Conservation (phyloP, 2,329 filamentous ascomycete genomes). For the Pseudogymnoascus destructans region DNA sequence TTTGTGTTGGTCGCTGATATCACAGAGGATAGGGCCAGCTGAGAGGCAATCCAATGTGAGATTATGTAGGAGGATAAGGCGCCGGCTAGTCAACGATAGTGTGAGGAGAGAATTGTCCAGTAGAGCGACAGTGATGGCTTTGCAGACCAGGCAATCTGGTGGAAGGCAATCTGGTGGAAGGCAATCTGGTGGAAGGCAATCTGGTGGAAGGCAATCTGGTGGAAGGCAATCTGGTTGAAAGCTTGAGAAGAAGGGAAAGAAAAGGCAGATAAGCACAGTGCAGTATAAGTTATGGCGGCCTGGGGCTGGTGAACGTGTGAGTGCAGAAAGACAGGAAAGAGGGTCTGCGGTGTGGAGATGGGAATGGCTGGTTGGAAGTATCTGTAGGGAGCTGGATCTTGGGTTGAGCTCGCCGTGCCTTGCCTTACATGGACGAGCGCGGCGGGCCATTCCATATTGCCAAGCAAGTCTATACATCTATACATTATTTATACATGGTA, state of each 20-base stretch:
- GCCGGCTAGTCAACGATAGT: background rate
- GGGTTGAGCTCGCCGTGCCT: background rate
- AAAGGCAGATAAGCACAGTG: conserved; percentile 5
- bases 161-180: background rate
- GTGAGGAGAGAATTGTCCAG: background rate
- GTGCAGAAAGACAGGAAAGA: background rate
- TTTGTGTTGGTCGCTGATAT: background rate
- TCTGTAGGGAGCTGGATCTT: background rate
- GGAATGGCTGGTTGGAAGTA: background rate
- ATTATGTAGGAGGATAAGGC: background rate
- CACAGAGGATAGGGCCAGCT: background rate
- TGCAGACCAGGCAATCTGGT: no score
- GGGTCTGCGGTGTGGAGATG: background rate
- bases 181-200: background rate
- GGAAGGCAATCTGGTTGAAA: background rate
- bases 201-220: background rate
- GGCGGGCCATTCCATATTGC: background rate
- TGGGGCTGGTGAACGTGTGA: background rate
- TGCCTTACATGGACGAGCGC: background rate
- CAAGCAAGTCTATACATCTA: background rate
- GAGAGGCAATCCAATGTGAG: background rate
- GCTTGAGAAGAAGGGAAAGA: background rate
- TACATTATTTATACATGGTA: background rate
- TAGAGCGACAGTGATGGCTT: background rate
- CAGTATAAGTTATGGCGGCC: background rate